Evolutionary conservation across 257 asterid species (phyloP), one percentile per base, ranked within the genome.

Genomic region (Marsdenia floribunda): DNA sequence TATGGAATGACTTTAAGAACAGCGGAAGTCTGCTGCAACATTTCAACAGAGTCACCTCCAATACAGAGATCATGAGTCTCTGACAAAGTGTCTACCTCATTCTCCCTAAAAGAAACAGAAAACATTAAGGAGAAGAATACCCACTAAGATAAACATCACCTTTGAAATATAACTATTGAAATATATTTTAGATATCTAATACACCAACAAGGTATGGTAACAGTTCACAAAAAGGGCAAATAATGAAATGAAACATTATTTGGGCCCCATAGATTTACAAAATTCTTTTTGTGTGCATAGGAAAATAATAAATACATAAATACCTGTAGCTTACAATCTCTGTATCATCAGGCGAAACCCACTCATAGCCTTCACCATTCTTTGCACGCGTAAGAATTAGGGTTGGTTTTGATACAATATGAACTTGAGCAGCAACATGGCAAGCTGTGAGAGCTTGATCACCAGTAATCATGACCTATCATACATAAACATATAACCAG

Each of bases 371-470:
- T 68, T 75, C 85, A 52, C 77, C 79, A 76, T 77, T 85, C 84
- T 87, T 87, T 55, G 83, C 85, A 54, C 59, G 87, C 73, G 88
- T 85, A 68, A 94, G 97, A 80, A 94, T 90, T 72, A 94, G 80
- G 35, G 95, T 89, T 2, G 97, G 96, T 83, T 91, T 94, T 59
- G 97, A 87, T 72, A 94, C 88, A 75, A 94, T 94, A 78, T 90
- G 88, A 79, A 94, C 97, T 91, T 90, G 97, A 80, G 87, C 84
- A 72, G 98, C 98, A 81, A 94, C 98, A 82, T 94, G 97, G 85
- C 98, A 94, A 77, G 98, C 98, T 50, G 98, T 94, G 88, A 94
- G 85, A 79, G 98, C 98, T 89, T 94, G 98, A 87, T 94, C 98
- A 11, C 98, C 98, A 37, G 98, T 94, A 81, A 94, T 94, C 98